Conservation (phyloP, 768 basidiomycete genomes). For the Boletellus emodensis region DNA sequence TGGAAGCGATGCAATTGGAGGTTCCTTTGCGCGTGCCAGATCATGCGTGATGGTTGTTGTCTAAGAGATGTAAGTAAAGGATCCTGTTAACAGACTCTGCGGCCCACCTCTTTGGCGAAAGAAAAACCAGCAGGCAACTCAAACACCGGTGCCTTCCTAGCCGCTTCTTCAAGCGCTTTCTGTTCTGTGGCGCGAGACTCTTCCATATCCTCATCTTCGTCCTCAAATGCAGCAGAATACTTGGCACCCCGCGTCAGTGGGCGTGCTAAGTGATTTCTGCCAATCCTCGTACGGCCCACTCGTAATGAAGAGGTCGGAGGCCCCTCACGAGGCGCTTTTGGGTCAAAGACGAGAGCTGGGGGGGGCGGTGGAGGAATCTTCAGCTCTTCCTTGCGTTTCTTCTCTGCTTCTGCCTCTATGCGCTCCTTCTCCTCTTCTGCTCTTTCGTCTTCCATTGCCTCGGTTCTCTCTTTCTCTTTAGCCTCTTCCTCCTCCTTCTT, state of each 20-base stretch:
- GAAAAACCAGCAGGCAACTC: slow-evolving; percentile 60
- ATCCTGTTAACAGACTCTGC: background rate
- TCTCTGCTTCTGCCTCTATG: slow-evolving; percentile 18
- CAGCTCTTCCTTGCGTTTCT: slow-evolving; percentile 15
- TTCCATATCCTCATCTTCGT: slow-evolving; percentile 43
- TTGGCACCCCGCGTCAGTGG: slow-evolving; percentile 47
- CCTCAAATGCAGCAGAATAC: slow-evolving; percentile 65
- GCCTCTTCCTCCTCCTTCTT: slow-evolving; percentile 54
- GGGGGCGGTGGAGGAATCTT: slow-evolving; percentile 16
- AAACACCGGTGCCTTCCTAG: slow-evolving; percentile 53
- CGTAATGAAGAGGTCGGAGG: slow-evolving; percentile 50
- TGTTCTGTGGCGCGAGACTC: slow-evolving; percentile 41
- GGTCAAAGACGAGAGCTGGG: slow-evolving; percentile 19
- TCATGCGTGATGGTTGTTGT: slow-evolving; percentile 38
- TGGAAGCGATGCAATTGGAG: slow-evolving; percentile 60
- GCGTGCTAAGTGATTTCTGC: slow-evolving; percentile 58
- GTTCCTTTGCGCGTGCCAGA: slow-evolving; percentile 50
- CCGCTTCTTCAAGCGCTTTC: slow-evolving; percentile 49
- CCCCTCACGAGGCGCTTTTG: slow-evolving; percentile 15
- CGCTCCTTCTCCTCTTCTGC: slow-evolving; percentile 25
- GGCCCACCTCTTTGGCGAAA: slow-evolving; percentile 59
- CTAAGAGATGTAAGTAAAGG: slow-evolving; percentile 21
- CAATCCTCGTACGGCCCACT: slow-evolving; percentile 56
- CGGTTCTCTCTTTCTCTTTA: slow-evolving; percentile 31
- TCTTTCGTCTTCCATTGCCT: slow-evolving; percentile 34